A percentile compares a stretch with the other conserved stretches of the same genome.
These are phyloP conservation scores for Tylopilus sp. DNA, from an alignment of 768 basidiomycete genomes.

Conservation along the genomic window DNA sequence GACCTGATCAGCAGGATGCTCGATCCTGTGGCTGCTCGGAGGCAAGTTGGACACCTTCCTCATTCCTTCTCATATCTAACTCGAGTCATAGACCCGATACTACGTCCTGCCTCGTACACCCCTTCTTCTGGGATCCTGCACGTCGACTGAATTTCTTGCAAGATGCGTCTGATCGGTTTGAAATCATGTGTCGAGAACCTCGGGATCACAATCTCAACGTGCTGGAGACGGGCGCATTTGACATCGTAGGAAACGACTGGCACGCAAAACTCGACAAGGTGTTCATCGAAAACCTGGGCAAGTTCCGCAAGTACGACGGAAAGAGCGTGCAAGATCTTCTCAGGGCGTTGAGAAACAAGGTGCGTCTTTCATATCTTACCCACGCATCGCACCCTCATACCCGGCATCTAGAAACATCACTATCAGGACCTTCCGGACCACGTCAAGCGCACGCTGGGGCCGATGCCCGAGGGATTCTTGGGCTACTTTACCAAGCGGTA, in stretches of 20 bases:
- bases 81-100: constrained; percentile 71
- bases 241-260: constrained; percentile 91
- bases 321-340: constrained; percentile 87
- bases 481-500: constrained; percentile 92
- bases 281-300: constrained; percentile 93
- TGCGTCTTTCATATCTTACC: constrained; percentile 32
- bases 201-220: constrained; percentile 69
- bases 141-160: constrained; percentile 91
- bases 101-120: constrained; percentile 81
- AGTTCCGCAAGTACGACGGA: constrained; percentile 96
- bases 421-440: constrained; percentile 95
- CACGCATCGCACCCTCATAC: neutral
- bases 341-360: constrained; percentile 93
- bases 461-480: constrained; percentile 91
- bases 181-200: constrained; percentile 95
- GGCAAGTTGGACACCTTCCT: constrained; percentile 49
- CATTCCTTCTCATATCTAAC: constrained; percentile 3
- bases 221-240: constrained; percentile 66
- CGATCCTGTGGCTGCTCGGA: constrained; percentile 62
- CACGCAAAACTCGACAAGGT: constrained; percentile 78
- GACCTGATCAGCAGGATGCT: constrained; percentile 81
- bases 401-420: constrained; percentile 99
- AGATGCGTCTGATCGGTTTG: constrained; percentile 96
- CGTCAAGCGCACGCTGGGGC: constrained; percentile 83
- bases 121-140: constrained; percentile 94